Percentiles rank a stretch among this genome's conserved stretches.
These are phyloP conservation scores for Aquilaria yunnanensis DNA, from an alignment of 345 rosid genomes.

Conservation along the genomic window DNA sequence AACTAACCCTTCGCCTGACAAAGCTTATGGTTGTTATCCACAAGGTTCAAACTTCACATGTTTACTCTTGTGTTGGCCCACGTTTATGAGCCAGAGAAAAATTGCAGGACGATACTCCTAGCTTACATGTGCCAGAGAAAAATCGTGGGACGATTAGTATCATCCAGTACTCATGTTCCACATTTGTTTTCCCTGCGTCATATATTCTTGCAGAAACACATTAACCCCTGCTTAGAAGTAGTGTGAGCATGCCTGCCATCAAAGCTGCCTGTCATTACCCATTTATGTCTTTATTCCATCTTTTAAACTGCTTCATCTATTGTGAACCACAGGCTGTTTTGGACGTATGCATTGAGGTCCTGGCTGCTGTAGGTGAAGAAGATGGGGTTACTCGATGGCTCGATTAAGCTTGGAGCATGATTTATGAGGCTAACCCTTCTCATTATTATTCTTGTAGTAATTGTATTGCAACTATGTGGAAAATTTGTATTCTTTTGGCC, in stretches of 20 bases:
- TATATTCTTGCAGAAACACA: background rate
- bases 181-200: background rate
- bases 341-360: conserved; percentile 72
- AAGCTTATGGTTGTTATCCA: background rate
- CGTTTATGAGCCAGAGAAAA: background rate
- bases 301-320: conserved; percentile 10
- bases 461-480: conserved; percentile 17
- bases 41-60: too few relatives aligned
- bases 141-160: too few relatives aligned
- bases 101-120: too few relatives aligned
- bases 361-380: conserved; percentile 73
- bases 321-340: conserved; percentile 62
- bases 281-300: background rate
- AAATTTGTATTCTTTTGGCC: conserved; percentile 2
- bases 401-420: conserved; percentile 37
- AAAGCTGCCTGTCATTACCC: background rate
- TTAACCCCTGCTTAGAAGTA: background rate
- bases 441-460: conserved; percentile 12
- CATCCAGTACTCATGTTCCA: too few relatives aligned
- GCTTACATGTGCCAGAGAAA: background rate
- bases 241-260: background rate
- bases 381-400: conserved; percentile 94
- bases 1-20: too few relatives aligned
- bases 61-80: too few relatives aligned
- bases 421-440: conserved; percentile 5